These are phyloP conservation scores for Calonectria pauciramosa DNA, from an alignment of 2,329 filamentous ascomycete genomes.

Conservation along the genomic window DNA sequence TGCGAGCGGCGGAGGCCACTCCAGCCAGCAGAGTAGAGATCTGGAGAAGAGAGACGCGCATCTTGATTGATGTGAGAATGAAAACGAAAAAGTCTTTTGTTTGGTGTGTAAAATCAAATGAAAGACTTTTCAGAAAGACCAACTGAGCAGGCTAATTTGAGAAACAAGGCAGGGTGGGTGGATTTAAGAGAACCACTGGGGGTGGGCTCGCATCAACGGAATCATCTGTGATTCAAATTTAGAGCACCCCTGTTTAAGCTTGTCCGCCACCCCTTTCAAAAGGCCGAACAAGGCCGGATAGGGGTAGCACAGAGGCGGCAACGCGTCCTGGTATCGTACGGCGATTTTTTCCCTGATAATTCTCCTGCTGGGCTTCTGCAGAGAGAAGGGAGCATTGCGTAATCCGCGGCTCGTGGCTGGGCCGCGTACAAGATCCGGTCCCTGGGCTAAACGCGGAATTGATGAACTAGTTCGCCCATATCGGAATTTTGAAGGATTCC, in stretches of 20 bases:
- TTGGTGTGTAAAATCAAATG: background rate
- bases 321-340: background rate
- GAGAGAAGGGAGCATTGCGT: background rate
- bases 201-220: background rate
- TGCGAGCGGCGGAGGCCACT: constrained; percentile 5
- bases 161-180: background rate
- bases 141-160: background rate
- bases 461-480: background rate
- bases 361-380: background rate
- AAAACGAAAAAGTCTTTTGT: background rate
- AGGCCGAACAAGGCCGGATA: background rate
- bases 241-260: background rate
- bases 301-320: background rate
- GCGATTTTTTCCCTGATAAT: background rate
- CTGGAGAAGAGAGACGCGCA: background rate
- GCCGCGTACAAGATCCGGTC: background rate
- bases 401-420: background rate
- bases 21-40: background rate
- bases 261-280: background rate
- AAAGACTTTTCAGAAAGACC: background rate
- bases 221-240: background rate
- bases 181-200: background rate
- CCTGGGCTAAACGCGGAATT: constrained; percentile 10
- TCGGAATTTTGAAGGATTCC: background rate
- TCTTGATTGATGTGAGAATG: background rate